A percentile compares a stretch with the other conserved stretches of the same genome.
Conservation (phyloP, 2,329 filamentous ascomycete species). For the Hortaea werneckii region DNA sequence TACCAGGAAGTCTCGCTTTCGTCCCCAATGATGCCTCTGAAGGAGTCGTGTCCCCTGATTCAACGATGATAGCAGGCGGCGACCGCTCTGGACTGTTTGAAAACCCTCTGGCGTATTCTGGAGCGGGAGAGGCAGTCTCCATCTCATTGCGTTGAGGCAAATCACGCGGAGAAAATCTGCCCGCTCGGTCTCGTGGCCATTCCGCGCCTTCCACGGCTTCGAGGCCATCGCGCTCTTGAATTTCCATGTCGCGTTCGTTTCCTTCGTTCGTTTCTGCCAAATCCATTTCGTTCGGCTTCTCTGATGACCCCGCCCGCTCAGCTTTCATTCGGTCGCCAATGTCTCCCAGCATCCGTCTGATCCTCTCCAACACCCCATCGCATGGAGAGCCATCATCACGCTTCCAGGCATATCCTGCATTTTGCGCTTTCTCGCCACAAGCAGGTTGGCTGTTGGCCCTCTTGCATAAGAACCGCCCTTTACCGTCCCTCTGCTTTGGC, state of each 20-base stretch:
- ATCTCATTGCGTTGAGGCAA: too few species aligned
- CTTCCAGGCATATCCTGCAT: too few species aligned
- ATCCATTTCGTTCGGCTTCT: too few species aligned
- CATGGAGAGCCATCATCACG: background rate
- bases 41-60: too few species aligned
- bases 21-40: background rate
- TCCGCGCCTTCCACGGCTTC: background rate
- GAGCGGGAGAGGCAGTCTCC: background rate
- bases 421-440: background rate
- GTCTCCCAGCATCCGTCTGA: conserved; percentile 4
- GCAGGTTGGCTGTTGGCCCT: background rate
- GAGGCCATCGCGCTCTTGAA: too few species aligned
- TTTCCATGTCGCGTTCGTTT: too few species aligned
- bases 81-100: background rate
- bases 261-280: too few species aligned
- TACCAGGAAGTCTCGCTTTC: conserved; percentile 10
- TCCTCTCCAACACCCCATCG: conserved; percentile 4
- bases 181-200: background rate
- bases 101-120: background rate
- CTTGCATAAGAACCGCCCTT: background rate
- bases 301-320: background rate
- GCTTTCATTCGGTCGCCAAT: background rate
- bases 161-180: too few species aligned
- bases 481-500: conserved; percentile 1
- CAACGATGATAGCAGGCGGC: background rate